Evolutionary conservation across 1,284 basidiomycete genomes (phyloP), one percentile per base, ranked within the genome.

Genomic region (Ceratobasidium sp.): DNA sequence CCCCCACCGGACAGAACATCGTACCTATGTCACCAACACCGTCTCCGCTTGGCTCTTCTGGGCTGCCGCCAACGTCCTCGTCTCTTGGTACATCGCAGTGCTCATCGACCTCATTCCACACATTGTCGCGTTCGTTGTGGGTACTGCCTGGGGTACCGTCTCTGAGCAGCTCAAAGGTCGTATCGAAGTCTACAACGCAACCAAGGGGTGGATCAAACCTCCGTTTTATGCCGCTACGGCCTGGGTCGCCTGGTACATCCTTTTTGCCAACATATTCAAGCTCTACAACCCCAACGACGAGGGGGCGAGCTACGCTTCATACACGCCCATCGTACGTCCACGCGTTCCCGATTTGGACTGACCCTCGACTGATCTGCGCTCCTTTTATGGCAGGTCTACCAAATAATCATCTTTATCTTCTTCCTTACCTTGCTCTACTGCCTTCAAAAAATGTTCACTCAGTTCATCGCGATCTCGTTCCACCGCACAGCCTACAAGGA

Each of bases 21-120:
- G 90, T 16, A 84, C 82, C 46, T 91, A 86, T 77, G 85, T 91
- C 75, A 86, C 86, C 64, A 85, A 89, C 76, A 93, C 92, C 79
- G 81, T 92, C 63, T 85, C 91, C 78, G 89, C 90, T 11, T 93
- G 91, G 91, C 83, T 92, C 6, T 91, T 91, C 81, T 93, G 92
- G 91, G 88, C 87, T 9, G 91, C 91, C 2, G 86, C 89, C 43
- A 92, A 93, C 80, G 82, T 92, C 65, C 81, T 90, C 74, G 84
- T 92, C 65, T 92, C 91, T 1, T 93, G 91, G 91, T 89, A 85
- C 77, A 87, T 93, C 37, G 91, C 89, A 6, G 83, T 92, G 81
- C 81, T 90, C 75, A 83, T 92, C 77, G 89, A 92, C 80, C 81
- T 92, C 69, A 80, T 90, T 69, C 91, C 91, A 13, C 82, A 84